Evolutionary conservation across 2,329 filamentous ascomycete genomes (phyloP), one percentile per base, ranked within the genome.

Genomic region (Helminthosporium solani): DNA sequence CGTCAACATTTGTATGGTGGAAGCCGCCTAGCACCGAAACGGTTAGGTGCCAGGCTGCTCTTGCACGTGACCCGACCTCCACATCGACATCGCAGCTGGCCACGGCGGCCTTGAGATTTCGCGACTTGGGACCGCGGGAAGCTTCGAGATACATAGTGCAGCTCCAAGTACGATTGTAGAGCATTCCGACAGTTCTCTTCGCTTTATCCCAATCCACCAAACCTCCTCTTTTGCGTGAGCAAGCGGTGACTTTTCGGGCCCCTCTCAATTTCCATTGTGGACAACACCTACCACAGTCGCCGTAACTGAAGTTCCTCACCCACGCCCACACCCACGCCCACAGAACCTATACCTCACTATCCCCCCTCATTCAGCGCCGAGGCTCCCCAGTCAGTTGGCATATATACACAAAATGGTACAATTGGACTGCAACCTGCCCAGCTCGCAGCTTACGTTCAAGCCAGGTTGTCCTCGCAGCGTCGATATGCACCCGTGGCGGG

Each of bases 401-500:
- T 19, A 27, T 14, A n/a, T 39, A 20, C 42, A 49, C 27, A 34
- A n/a, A n/a, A 49, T 49, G 47, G 47, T 49, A 49, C 33, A 23
- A 35, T 44, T 35, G 41, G 14, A 3, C 27, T 20, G 16, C 39
- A 21, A 21, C 28, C 33, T 33, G n/a, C 20, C 27, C 28, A 28
- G 18, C 43, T 40, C 21, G 19, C 30, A 23, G 33, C 42, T 47
- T 23, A 47, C 20, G 7, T 23, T 14, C 1, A 16, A 15, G 12
- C 40, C 54, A 96, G 94, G 94, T 99, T 73, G 90, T 99, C 73
- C 89, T 99, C 72, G 94, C 92, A 74, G 94, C 94, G 67, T 97
- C 94, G 67, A 96, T 99, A 79, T 97, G 92, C 77, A 99, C 95
- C 72, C 86, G 94, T 62, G 94, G 94, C 72, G 94, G 94, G 72